Conservation (phyloP, 805 yeast species). For the Brettanomyces sp. region DNA sequence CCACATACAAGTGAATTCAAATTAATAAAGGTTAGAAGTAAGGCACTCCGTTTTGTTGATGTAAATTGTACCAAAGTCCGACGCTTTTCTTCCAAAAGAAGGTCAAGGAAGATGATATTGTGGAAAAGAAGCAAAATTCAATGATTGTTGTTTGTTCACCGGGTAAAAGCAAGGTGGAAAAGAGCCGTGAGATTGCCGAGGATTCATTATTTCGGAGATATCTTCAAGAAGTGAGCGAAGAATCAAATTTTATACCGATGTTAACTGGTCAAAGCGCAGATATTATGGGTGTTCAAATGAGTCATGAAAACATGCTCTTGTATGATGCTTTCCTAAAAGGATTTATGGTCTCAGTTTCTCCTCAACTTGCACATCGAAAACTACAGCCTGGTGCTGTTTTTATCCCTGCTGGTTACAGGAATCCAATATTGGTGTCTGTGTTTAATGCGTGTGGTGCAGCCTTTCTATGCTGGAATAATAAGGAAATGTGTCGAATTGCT, state of each 20-base stretch:
- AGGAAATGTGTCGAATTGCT: constrained; percentile 17
- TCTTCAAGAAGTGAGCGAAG: constrained; percentile 7
- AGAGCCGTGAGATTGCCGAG: constrained; percentile 8
- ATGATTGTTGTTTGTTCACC: neutral
- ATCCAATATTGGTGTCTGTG: constrained; percentile 23
- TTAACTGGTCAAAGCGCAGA: constrained; percentile 10
- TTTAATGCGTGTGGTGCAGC: constrained; percentile 35
- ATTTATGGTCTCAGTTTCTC: constrained; percentile 31
- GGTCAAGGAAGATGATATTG: neutral
- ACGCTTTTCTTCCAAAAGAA: neutral
- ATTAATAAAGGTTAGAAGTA: constrained; percentile 8
- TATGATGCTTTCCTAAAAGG: constrained; percentile 30
- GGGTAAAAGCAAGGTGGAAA: neutral
- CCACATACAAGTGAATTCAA: constrained; percentile 11
- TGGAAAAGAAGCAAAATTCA: neutral
- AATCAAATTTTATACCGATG: constrained; percentile 2
- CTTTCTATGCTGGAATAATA: constrained; percentile 25
- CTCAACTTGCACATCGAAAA: constrained; percentile 31
- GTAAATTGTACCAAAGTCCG: neutral
- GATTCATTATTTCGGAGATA: constrained; percentile 17
- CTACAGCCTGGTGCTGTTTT: constrained; percentile 33
- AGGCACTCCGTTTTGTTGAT: constrained; percentile 7
- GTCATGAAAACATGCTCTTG: constrained; percentile 12
- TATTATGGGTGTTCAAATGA: constrained; percentile 11
- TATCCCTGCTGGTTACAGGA: constrained; percentile 26